Conservation (phyloP, 2,329 filamentous ascomycete species). For the Epicoccum sorghinum region DNA sequence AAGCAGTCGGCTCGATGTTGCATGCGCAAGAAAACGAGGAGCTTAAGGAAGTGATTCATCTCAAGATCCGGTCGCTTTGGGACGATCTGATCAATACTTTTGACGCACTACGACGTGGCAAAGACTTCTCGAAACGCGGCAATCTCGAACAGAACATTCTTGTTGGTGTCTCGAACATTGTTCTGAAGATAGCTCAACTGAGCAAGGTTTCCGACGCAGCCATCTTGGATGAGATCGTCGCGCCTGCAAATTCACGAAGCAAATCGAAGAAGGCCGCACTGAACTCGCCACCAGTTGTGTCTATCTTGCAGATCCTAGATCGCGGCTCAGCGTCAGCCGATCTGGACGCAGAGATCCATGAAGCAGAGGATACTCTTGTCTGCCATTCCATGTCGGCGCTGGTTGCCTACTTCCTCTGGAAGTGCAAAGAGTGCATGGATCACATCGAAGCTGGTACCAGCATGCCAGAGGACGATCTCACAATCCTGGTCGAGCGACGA, state of each 20-base stretch:
- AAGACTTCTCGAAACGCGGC: constrained; percentile 73
- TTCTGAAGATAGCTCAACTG: constrained; percentile 81
- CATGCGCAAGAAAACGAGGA: constrained; percentile 88
- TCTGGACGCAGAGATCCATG: constrained; percentile 72
- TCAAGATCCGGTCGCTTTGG: constrained; percentile 82
- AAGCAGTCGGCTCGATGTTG: constrained; percentile 81
- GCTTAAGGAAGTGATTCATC: constrained; percentile 82
- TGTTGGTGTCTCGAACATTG: constrained; percentile 72
- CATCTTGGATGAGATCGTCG: constrained; percentile 67
- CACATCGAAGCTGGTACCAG: constrained; percentile 46
- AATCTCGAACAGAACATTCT: constrained; percentile 70
- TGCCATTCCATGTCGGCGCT: constrained; percentile 76
- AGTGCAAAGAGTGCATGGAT: constrained; percentile 62
- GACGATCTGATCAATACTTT: constrained; percentile 80
- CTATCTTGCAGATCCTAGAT: constrained; percentile 73
- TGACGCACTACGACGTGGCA: constrained; percentile 69
- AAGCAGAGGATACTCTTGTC: constrained; percentile 79
- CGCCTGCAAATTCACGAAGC: constrained; percentile 48
- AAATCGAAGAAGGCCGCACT: constrained; percentile 35
- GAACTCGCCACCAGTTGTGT: constrained; percentile 63
- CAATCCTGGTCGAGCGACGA: constrained; percentile 59
- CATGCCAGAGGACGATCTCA: constrained; percentile 65
- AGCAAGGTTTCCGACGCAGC: constrained; percentile 78
- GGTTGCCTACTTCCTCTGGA: constrained; percentile 96
- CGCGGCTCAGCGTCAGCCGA: constrained; percentile 72